These are phyloP conservation scores for Pleurotus tuber-regium DNA, from an alignment of 768 basidiomycete species.

Conservation along the genomic window DNA sequence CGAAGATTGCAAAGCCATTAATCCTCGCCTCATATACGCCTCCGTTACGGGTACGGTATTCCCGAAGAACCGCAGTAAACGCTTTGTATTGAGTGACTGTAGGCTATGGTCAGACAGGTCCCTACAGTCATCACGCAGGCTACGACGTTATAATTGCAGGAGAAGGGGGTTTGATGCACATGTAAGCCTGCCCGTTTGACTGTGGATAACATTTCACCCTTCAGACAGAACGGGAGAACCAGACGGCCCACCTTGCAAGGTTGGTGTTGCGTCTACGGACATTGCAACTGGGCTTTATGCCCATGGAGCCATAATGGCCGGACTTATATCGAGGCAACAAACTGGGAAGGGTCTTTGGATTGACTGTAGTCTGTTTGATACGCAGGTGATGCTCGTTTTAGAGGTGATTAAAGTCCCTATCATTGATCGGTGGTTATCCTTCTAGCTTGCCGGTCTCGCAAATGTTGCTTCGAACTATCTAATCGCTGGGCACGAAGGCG, in stretches of 20 bases:
- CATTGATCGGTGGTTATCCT: constrained; percentile 1
- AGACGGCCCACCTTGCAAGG: constrained; percentile 84
- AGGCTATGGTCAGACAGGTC: constrained; percentile 76
- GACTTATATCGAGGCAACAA: constrained; percentile 73
- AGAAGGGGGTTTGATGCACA: constrained; percentile 94
- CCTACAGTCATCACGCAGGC: constrained; percentile 78
- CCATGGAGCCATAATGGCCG: constrained; percentile 92
- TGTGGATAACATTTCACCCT: constrained; percentile 12
- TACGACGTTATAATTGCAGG: constrained; percentile 88
- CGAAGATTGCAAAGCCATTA: constrained; percentile 75
- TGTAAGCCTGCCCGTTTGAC: constrained; percentile 44
- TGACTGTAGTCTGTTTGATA: constrained; percentile 91
- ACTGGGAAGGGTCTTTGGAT: constrained; percentile 90
- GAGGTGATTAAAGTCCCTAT: no score
- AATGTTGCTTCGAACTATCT: constrained; percentile 95
- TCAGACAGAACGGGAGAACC: constrained; percentile 77
- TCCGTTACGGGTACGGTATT: constrained; percentile 72
- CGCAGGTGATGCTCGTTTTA: constrained; percentile 59
- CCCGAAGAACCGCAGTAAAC: not conserved
- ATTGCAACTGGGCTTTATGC: constrained; percentile 87
- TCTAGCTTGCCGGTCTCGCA: constrained; percentile 82
- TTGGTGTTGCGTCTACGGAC: constrained; percentile 94
- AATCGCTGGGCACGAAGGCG: constrained; percentile 79
- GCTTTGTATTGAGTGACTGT: constrained; percentile 2
- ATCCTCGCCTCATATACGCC: constrained; percentile 81